Evolutionary conservation across 495 filamentous ascomycete species (phyloP).

Genomic region (Gamarada debralockiae): DNA sequence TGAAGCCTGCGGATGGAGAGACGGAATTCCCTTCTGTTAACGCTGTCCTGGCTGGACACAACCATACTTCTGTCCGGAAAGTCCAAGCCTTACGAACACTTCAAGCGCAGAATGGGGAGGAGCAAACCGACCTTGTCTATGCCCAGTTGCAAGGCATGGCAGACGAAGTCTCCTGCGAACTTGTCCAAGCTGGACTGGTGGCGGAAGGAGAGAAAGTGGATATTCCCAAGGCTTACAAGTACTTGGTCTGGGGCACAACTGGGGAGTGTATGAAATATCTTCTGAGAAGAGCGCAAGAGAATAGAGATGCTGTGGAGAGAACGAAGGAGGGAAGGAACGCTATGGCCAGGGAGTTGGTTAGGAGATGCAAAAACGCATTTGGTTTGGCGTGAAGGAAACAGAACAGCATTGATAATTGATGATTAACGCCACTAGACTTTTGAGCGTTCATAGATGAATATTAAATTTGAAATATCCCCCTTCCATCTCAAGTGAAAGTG

Average conservation of each 20-base stretch:
- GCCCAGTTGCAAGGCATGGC: conserved; percentile 97
- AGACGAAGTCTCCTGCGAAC: conserved; percentile 84
- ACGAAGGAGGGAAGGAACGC: conserved; percentile 73
- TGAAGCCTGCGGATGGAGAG: conserved; percentile 34
- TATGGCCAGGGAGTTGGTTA: conserved; percentile 65
- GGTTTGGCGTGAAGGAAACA: conserved; percentile 17
- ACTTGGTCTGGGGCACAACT: conserved; percentile 86
- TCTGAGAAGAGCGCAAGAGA: conserved; percentile 81
- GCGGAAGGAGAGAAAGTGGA: conserved; percentile 27
- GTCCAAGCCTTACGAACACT: conserved; percentile 56
- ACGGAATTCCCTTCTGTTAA: conserved; percentile 56
- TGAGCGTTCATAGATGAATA: too few species aligned
- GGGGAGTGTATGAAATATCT: conserved; percentile 94
- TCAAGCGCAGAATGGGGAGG: conserved; percentile 40
- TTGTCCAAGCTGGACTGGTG: conserved; percentile 53
- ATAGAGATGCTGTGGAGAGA: conserved; percentile 78
- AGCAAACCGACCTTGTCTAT: conserved; percentile 62
- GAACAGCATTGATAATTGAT: too few species aligned
- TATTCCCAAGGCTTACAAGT: conserved; percentile 73
- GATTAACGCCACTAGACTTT: too few species aligned
- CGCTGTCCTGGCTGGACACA: conserved; percentile 88
- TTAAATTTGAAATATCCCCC: too few species aligned
- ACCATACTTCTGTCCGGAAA: conserved; percentile 71
- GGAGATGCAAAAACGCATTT: conserved; percentile 48
- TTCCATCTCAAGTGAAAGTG: too few species aligned